Conservation (phyloP, 805 yeast species). For the Lachancea sp. region DNA sequence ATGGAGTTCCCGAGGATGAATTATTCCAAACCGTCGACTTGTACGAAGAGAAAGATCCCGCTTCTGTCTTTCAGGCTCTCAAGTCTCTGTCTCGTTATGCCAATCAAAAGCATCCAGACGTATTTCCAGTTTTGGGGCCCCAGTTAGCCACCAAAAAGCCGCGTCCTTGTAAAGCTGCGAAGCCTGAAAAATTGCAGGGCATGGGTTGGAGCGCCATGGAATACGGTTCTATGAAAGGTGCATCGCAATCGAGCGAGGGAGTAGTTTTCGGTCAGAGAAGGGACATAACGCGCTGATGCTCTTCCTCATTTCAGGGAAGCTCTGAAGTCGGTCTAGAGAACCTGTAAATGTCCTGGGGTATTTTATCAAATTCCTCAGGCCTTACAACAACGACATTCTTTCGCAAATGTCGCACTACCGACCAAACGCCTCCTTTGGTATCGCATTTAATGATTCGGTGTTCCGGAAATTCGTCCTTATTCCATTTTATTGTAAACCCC, state of each 20-base stretch:
- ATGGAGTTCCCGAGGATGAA: slow-evolving; percentile 77
- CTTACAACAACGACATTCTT: slow-evolving; percentile 33
- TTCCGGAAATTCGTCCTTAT: slow-evolving; percentile 12
- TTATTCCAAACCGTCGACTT: slow-evolving; percentile 73
- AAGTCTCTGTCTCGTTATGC: slow-evolving; percentile 69
- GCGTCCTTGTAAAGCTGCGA: slow-evolving; percentile 47
- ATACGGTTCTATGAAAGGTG: slow-evolving; percentile 55
- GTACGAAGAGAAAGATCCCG: slow-evolving; percentile 67
- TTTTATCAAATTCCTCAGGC: slow-evolving; percentile 21
- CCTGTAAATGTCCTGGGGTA: slow-evolving; percentile 31
- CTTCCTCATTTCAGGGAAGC: slow-evolving; percentile 18
- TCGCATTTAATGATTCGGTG: slow-evolving; percentile 41
- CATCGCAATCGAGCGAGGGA: slow-evolving; percentile 47
- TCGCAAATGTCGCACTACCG: slow-evolving; percentile 47
- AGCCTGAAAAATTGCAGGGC: slow-evolving; percentile 42
- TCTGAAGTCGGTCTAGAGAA: slow-evolving; percentile 25
- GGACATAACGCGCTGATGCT: slow-evolving; percentile 34
- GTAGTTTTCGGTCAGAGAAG: slow-evolving; percentile 49
- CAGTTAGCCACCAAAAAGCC: slow-evolving; percentile 42
- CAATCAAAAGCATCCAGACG: slow-evolving; percentile 44
- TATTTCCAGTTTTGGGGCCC: slow-evolving; percentile 53
- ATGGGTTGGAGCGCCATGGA: slow-evolving; percentile 53
- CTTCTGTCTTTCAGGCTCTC: slow-evolving; percentile 67
- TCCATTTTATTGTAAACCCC: slow-evolving; percentile 7
- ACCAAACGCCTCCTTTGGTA: slow-evolving; percentile 45